Evolutionary conservation across 164 flowering plant genomes (phyloP).

Genomic region (Berberis vulgaris): DNA sequence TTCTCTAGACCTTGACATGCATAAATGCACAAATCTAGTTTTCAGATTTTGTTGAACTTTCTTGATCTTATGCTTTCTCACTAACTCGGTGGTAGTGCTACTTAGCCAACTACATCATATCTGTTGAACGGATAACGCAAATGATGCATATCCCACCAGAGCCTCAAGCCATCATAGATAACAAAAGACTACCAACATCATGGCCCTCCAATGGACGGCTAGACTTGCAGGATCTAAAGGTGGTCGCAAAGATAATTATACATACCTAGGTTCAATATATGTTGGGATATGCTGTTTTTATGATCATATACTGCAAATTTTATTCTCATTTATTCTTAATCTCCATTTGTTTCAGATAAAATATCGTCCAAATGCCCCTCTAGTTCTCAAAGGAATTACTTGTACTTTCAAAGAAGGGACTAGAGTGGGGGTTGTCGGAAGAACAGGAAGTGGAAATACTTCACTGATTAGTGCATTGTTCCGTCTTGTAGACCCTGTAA

Average conservation of each 20-base stretch:
- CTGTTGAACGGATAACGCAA: constrained; percentile 86
- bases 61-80: constrained; percentile 74
- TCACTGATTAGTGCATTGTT: constrained; percentile 78
- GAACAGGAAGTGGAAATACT: constrained; percentile 92
- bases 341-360: constrained; percentile 38
- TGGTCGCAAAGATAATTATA: background rate
- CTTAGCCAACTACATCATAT: constrained; percentile 60
- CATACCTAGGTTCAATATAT: no score
- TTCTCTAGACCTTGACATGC: no score
- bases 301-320: no score
- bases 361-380: constrained; percentile 67
- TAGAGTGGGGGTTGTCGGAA: constrained; percentile 66
- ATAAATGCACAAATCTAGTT: background rate
- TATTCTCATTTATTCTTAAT: no score
- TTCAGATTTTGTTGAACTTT: constrained; percentile 83
- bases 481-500: constrained; percentile 67
- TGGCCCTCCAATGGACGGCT: constrained; percentile 81
- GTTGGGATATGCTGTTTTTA: no score
- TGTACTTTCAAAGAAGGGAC: constrained; percentile 69
- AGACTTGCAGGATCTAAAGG: constrained; percentile 61
- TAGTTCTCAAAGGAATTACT: constrained; percentile 76
- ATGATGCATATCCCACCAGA: constrained; percentile 71
- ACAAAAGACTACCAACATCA: constrained; percentile 53
- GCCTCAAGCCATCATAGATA: constrained; percentile 60
- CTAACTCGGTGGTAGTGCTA: constrained; percentile 57